Base-by-base conservation (phyloP, 1,139 yeast species). In the Nakaseomyces sp. region DNA sequence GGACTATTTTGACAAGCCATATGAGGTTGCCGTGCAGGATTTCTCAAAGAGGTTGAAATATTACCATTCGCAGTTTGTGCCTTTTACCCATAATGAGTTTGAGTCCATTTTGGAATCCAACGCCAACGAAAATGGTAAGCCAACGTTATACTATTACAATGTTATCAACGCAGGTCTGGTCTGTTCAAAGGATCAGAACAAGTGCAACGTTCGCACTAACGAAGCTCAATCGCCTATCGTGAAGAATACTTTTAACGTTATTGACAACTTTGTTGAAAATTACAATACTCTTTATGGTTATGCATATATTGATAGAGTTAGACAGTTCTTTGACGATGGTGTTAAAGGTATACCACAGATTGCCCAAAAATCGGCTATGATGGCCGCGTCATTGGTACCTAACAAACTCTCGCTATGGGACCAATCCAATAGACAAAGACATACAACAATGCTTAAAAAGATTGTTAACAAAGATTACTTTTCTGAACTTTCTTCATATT, bases 41-140 rank as follows among this genome's bases (percentile, higher is more conserved):
- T 81, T 81, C 55, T 70, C 79, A 39, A 65, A 68, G 45, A 68
- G 89, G 49, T 66, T 80, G n/a, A 63, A 67, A 31, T 72, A 73
- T 51, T 81, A 81, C 57, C 66, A 67, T 44, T 60, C 66, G 37
- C 74, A 74, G n/a, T 81, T 77, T 57, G 75, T 79, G 50, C 79
- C 77, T 6, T 70, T 81, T 17, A 67, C 74, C 1, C 49, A 56
- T 12, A 63, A 63, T 2, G 88, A 81, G 60, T 64, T 79, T 42
- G 51, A 59, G 5, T 16, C 13, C 16, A 28, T 19, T 12, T 15
- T 29, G 20, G 37, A 26, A 20, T 26, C 42, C 10, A 32, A 20
- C 30, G 17, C 13, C n/a, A 33, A 26, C 39, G 29, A 19, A 35
- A 36, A 22, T 30, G 35, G 20, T 43, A 43, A 17, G 18, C 33